Evolutionary conservation across 805 yeast species (phyloP).

Genomic region (Ascoidea rubescens): DNA sequence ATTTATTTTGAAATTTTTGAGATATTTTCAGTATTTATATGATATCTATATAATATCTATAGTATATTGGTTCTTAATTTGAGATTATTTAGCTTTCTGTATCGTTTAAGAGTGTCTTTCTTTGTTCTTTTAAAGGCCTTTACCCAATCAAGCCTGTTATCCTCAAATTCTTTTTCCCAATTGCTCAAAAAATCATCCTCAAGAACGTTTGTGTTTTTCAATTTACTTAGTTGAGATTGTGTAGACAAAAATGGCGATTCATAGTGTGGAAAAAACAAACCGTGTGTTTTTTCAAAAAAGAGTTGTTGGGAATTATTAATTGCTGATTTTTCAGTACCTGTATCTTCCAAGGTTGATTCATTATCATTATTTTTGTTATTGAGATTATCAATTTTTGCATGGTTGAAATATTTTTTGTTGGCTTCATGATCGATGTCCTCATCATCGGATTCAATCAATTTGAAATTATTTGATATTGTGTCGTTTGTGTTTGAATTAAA

Average conservation of each 20-base stretch:
- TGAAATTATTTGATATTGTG: too few species aligned
- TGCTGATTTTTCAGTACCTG: neutral
- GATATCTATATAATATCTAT: too few species aligned
- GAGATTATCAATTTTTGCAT: too few species aligned
- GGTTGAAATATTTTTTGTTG: neutral
- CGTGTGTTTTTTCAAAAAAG: conserved; percentile 20
- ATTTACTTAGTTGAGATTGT: conserved; percentile 63
- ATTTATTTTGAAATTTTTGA: too few species aligned
- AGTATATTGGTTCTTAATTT: too few species aligned
- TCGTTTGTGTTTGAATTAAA: too few species aligned
- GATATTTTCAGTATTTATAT: too few species aligned
- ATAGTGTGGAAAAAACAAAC: conserved; percentile 69
- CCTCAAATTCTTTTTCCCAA: conserved; percentile 75
- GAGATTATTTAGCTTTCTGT: too few species aligned
- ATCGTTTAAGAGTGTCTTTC: conserved; percentile 55
- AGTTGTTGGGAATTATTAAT: neutral
- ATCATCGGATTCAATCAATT: conserved; percentile 3
- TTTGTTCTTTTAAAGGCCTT: conserved; percentile 61
- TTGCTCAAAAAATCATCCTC: conserved; percentile 23
- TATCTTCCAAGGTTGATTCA: neutral
- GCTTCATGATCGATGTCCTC: conserved; percentile 8
- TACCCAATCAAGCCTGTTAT: conserved; percentile 66
- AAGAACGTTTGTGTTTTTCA: conserved; percentile 20
- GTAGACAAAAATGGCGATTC: conserved; percentile 81
- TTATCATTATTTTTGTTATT: too few species aligned